Percentiles rank a stretch among this genome's conserved stretches.
Conservation (phyloP, 106 monocot genomes). For the Dendrobium nobile region DNA sequence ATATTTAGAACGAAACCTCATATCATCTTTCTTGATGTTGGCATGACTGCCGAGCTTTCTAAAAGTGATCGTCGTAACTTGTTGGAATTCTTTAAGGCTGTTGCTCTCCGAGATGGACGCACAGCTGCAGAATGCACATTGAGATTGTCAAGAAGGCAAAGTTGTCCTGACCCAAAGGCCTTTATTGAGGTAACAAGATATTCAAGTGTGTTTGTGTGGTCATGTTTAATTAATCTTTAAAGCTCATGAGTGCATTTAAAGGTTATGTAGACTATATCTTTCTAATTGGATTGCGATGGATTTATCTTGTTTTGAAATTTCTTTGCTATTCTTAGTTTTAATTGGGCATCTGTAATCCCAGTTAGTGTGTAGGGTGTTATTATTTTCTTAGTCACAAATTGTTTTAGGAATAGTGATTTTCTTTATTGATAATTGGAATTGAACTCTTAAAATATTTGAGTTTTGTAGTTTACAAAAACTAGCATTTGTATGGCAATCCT, state of each 20-base stretch:
- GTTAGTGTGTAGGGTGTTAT: not conserved
- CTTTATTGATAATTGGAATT: not conserved
- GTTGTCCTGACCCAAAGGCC: constrained; percentile 49
- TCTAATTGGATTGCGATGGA: not conserved
- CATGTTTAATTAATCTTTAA: not conserved
- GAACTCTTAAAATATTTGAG: not conserved
- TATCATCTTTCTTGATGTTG: constrained; percentile 63
- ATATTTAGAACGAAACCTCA: constrained; percentile 50
- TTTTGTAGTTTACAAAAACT: not conserved
- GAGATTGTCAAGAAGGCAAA: constrained; percentile 46
- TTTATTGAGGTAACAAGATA: constrained; percentile 37
- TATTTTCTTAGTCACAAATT: not conserved
- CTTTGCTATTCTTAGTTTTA: not conserved
- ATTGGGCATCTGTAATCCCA: not conserved
- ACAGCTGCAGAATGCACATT: constrained; percentile 53
- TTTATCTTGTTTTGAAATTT: not conserved
- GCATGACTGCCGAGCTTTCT: constrained; percentile 68
- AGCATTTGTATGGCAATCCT: not conserved
- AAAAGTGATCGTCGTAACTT: constrained; percentile 41
- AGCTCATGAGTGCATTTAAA: not conserved
- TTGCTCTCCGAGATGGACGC: constrained; percentile 51
- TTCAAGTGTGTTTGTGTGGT: not conserved
- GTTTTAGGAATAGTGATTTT: not conserved
- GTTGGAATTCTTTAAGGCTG: constrained; percentile 64
- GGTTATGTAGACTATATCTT: not conserved